Evolutionary conservation across 768 basidiomycete species (phyloP), one percentile per base, ranked within the genome.

Genomic region (Naganishia friedmannii): DNA sequence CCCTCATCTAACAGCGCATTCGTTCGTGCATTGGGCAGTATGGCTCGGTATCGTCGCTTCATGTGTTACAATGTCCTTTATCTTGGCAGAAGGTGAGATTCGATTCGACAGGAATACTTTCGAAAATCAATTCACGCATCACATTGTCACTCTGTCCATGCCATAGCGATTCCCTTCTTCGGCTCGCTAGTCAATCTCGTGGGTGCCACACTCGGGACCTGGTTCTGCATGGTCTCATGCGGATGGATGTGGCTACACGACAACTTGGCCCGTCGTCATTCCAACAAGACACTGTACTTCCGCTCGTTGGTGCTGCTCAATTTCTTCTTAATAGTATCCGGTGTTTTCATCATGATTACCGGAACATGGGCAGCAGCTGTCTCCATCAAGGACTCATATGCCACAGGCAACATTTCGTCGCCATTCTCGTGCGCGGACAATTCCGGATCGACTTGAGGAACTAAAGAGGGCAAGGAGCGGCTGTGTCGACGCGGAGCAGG

Each of bases 201-300:
- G 13, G 76, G 74, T 42, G 73, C 74, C 28, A 76, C 68, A 51
- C 73, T 37, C 70, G 75, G 31, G 10, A 73, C 70, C 10, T 69
- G 72, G 23, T 19, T 74, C 48, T 69, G 71, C 21, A 67, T 68
- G 28, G 58, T 37, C 12, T 12, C 34, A 37, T 60, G 66, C n/a
- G 74, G 73, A 6, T 74, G 73, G 71, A 77, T 77, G 76, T 77
- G 76, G 74, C 68, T 77, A 2, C 71, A 75, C 66, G 74, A 75
- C 70, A 75, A 77, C 69, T 53, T 51, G 46, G 28, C 55, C 26
- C 34, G 66, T 32, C 70, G 74, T 54, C 67, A 72, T 26, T 55
- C 65, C 31, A 66, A 74, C 68, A 74, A 74, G 39, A 72, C 72
- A 0, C 70, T 75, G 7, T 70, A 71, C 42, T 76, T 73, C 73